Base-by-base conservation (phyloP, 2,329 filamentous ascomycete species). In the Metarhizium robertsii region DNA sequence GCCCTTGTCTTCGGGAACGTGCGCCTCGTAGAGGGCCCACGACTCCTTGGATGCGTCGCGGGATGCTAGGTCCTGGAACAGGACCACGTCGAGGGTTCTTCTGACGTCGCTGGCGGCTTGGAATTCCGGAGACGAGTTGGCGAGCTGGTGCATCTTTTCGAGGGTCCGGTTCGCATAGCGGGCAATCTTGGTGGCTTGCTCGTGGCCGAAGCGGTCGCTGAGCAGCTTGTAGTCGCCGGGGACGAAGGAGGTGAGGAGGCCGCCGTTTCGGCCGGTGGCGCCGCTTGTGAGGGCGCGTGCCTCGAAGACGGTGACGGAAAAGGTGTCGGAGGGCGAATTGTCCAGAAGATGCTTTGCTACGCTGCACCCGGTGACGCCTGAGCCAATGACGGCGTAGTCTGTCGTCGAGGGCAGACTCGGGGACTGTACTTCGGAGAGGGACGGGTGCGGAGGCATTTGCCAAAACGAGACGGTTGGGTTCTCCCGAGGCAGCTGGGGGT, bases 101-200 rank as follows among this genome's bases (percentile, higher is more conserved):
- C 63, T 57, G n/a, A 61, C 56, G 38, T 63, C 55, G 50, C 61
- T 61, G 6, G 25, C 25, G 25, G 25, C 25, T 25, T 25, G 25
- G 53, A 60, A 32, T 25, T 59, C 53, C 7, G 49, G 50, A n/a
- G 59, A 57, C 51, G 58, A 58, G 13, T 56, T 55, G 4, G 60
- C 55, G 11, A 65, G 58, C 55, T 54, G 57, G 8, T 56, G 55
- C 51, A 56, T 56, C 51, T 50, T 56, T 25, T 68, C 63, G 4
- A 77, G 61, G 52, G 75, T 72, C 34, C 62, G 53, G 30, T 73
- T 61, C 57, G 73, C 71, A 53, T 79, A 78, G 1, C 68, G 61
- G 1, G 71, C 67, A n/a, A 79, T 67, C 50, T 68, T 66, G 18
- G 67, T 68, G 2, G 77, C 76, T 3, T 67, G 62, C 45, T 70